A percentile compares a stretch with the other conserved stretches of the same genome.
Conservation (phyloP, 2,329 filamentous ascomycete genomes). For the Trichoderma citrinoviride region DNA sequence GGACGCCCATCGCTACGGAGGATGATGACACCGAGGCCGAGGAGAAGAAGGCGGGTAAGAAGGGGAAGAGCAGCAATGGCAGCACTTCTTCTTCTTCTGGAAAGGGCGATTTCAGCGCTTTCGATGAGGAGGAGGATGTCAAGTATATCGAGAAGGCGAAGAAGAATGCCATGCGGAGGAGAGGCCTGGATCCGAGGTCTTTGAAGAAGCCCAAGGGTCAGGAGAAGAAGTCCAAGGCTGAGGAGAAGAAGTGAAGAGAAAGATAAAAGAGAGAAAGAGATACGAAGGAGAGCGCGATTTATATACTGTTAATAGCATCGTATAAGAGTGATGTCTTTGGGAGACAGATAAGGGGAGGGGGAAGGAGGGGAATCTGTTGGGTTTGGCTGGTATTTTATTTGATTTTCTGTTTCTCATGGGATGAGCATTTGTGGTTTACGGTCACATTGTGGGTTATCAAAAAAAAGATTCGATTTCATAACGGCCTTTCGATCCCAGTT, state of each 20-base stretch:
- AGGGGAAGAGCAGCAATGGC: background rate
- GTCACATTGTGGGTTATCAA: slow-evolving; percentile 18
- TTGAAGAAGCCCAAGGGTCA: slow-evolving; percentile 31
- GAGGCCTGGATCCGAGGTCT: slow-evolving; percentile 66
- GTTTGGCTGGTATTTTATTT: background rate
- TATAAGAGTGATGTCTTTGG: background rate
- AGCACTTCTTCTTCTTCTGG: slow-evolving; percentile 21
- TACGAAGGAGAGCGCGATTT: background rate
- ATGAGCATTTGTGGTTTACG: slow-evolving; percentile 9
- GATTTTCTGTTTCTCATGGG: background rate
- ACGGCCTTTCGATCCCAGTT: background rate
- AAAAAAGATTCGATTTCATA: background rate
- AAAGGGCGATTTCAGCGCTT: slow-evolving; percentile 65
- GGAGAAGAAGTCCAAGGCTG: slow-evolving; percentile 18
- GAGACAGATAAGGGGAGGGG: background rate
- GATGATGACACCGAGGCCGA: slow-evolving; percentile 46
- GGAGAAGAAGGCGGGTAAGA: slow-evolving; percentile 26
- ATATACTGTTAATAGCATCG: slow-evolving; percentile 9
- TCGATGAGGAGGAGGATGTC: slow-evolving; percentile 70
- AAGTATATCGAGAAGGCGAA: slow-evolving; percentile 71
- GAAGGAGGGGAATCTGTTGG: slow-evolving; percentile 14
- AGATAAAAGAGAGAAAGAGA: background rate
- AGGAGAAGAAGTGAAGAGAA: slow-evolving; percentile 12
- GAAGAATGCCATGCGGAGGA: slow-evolving; percentile 68
- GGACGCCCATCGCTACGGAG: slow-evolving; percentile 58